Base-by-base conservation (phyloP, 1,139 yeast species). In the Hemisphaericaspora subhashii region DNA sequence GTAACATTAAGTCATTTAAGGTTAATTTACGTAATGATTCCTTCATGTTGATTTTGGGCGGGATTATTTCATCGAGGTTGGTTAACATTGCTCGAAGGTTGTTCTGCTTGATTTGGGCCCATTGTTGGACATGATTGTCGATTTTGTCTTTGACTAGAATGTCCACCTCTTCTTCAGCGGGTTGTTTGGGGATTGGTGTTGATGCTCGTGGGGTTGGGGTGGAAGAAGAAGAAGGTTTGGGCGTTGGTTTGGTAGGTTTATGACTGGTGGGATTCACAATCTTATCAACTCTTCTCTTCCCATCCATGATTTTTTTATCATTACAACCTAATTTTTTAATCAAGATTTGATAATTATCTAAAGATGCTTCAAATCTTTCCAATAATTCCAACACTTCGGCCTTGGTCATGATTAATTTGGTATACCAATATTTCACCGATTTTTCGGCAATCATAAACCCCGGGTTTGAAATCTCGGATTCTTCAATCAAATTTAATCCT, bases 311-410 rank as follows among this genome's bases (percentile, higher is more conserved):
- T 34, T 76, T 69, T 45, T 81, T 79, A 28, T 81, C 79, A 3
- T 81, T 76, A 21, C 76, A 77, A 0, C 96, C 96, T 33, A 60
- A 52, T 40, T 79, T 77, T 42, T 78, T 74, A 25, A 92, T 73
- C 39, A 90, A 67, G 32, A 66, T 59, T 45, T 72, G 74, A 69
- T 89, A 90, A 7, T 75, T 60, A 0, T 63, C 68, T 28, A 86
- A 68, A 0, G 98, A 83, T 5, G 76, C 81, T 37, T 68, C 60
- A 58, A 74, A 86, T 46, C 74, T 74, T 53, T 94, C 98, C 45
- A 82, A 57, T 60, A 81, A 79, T 59, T 94, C 98, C 35, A 81
- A 69, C 1, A 90, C 83, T 54, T 92, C 97, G 0, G 97, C 98
- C 50, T 80, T 77, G 45, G 86, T 79, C 3, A 75, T 62, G 34